Evolutionary conservation across 495 filamentous ascomycete species (phyloP).

Genomic region (Usnea hakonensis): DNA sequence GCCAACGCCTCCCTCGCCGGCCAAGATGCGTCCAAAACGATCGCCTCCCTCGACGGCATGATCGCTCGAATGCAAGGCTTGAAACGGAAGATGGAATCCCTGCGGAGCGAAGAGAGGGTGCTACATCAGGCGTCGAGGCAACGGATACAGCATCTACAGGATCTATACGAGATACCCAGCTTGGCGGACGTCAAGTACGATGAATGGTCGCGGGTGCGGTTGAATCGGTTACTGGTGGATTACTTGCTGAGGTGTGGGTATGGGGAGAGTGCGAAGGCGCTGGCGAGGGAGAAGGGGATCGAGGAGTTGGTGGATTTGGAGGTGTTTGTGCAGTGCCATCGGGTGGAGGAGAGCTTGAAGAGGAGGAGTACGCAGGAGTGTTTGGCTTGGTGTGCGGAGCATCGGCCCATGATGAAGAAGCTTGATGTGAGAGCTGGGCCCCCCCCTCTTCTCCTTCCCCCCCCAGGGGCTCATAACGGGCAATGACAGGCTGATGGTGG

Average conservation of each 20-base stretch:
- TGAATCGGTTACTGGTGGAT: conserved; percentile 83
- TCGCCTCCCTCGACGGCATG: conserved; percentile 75
- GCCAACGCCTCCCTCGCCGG: conserved; percentile 58
- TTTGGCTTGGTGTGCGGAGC: conserved; percentile 83
- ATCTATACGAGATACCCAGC: conserved; percentile 70
- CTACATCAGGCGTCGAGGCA: conserved; percentile 66
- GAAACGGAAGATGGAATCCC: conserved; percentile 73
- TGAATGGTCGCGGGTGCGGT: conserved; percentile 69
- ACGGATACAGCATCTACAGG: conserved; percentile 69
- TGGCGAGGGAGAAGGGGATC: conserved; percentile 65
- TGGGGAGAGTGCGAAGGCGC: conserved; percentile 60
- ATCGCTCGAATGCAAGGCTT: conserved; percentile 72
- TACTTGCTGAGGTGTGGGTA: conserved; percentile 83
- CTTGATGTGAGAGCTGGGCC: conserved; percentile 55
- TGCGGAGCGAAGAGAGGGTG: conserved; percentile 68
- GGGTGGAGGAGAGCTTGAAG: conserved; percentile 62
- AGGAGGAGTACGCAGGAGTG: conserved; percentile 67
- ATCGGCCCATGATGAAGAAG: conserved; percentile 78
- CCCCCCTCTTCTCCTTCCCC: no score
- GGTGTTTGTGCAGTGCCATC: conserved; percentile 76
- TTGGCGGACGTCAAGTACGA: conserved; percentile 93
- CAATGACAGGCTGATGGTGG: conserved; percentile 26
- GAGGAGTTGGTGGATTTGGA: conserved; percentile 80
- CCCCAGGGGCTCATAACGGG: not conserved
- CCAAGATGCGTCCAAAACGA: conserved; percentile 56